Evolutionary conservation across 805 yeast genomes (phyloP).

Genomic region (Myxozyma lipomycoides): DNA sequence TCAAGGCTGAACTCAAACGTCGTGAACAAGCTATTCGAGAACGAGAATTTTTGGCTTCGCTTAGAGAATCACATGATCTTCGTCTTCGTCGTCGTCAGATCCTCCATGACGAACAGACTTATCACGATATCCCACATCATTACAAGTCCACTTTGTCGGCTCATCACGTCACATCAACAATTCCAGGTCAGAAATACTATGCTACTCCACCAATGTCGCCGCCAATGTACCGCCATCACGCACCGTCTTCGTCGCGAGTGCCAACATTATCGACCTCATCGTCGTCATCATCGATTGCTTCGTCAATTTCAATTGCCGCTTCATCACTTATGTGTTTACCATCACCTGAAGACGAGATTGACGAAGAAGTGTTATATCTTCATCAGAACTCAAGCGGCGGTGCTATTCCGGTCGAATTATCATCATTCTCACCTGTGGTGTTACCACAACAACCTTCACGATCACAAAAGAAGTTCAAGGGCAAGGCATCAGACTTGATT

Average conservation of each 20-base stretch:
- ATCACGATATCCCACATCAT: constrained; percentile 17
- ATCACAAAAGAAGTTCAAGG: constrained; percentile 13
- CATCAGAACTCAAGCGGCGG: no score
- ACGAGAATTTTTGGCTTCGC: constrained; percentile 15
- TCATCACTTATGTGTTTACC: constrained; percentile 21
- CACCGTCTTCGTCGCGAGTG: background rate
- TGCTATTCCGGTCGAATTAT: background rate
- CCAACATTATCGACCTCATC: constrained; percentile 15
- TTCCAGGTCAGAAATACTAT: constrained; percentile 1
- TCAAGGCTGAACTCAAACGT: constrained; percentile 50
- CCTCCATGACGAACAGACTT: constrained; percentile 11
- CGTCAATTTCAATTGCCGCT: constrained; percentile 14
- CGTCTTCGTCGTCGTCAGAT: constrained; percentile 5
- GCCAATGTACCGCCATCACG: background rate
- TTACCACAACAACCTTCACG: background rate
- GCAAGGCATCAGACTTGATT: constrained; percentile 24
- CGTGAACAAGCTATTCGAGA: constrained; percentile 20
- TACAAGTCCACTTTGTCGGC: background rate
- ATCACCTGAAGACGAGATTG: constrained; percentile 14
- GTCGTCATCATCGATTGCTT: constrained; percentile 18
- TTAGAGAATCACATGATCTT: background rate
- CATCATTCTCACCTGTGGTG: background rate
- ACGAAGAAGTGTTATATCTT: constrained; percentile 2
- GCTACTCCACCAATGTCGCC: constrained; percentile 9
- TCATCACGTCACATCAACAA: background rate